Evolutionary conservation across 805 yeast genomes (phyloP).

Genomic region (Ogataea wickerhamii): DNA sequence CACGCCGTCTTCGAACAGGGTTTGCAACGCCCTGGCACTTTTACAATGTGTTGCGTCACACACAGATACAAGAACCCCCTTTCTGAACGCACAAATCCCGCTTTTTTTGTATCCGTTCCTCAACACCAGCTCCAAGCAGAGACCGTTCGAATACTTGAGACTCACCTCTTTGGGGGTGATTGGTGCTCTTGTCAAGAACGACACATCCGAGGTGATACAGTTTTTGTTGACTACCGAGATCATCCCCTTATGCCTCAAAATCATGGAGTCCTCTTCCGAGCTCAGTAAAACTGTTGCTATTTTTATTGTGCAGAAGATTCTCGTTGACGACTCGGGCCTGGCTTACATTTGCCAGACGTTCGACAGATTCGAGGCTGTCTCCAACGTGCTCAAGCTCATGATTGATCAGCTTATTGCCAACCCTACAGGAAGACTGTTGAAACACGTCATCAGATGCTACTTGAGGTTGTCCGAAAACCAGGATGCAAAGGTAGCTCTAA

Average conservation of each 20-base stretch:
- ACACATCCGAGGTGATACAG: slow-evolving; percentile 90
- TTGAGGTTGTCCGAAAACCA: slow-evolving; percentile 83
- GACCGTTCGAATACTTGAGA: slow-evolving; percentile 91
- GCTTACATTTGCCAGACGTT: slow-evolving; percentile 91
- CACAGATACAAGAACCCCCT: slow-evolving; percentile 79
- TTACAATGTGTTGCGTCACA: slow-evolving; percentile 97
- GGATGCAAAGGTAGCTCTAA: slow-evolving; percentile 85
- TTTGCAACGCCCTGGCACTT: slow-evolving; percentile 91
- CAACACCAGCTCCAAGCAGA: slow-evolving; percentile 84
- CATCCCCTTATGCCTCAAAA: slow-evolving; percentile 88
- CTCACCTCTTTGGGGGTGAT: slow-evolving; percentile 93
- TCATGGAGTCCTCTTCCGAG: slow-evolving; percentile 94
- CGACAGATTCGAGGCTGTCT: slow-evolving; percentile 92
- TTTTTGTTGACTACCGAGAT: slow-evolving; percentile 93
- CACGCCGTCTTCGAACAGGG: slow-evolving; percentile 85
- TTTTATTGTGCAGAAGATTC: slow-evolving; percentile 88
- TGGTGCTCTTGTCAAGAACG: slow-evolving; percentile 95
- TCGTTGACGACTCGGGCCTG: slow-evolving; percentile 88
- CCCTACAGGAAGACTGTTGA: slow-evolving; percentile 79
- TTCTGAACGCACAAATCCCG: slow-evolving; percentile 87
- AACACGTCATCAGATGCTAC: slow-evolving; percentile 93
- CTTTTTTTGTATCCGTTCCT: slow-evolving; percentile 89
- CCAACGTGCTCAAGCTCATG: slow-evolving; percentile 80
- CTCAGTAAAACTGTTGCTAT: slow-evolving; percentile 94
- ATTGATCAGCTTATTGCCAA: slow-evolving; percentile 76